Evolutionary conservation across 1,139 yeast species (phyloP).

Genomic region (Magnusiomyces tetraspermus): DNA sequence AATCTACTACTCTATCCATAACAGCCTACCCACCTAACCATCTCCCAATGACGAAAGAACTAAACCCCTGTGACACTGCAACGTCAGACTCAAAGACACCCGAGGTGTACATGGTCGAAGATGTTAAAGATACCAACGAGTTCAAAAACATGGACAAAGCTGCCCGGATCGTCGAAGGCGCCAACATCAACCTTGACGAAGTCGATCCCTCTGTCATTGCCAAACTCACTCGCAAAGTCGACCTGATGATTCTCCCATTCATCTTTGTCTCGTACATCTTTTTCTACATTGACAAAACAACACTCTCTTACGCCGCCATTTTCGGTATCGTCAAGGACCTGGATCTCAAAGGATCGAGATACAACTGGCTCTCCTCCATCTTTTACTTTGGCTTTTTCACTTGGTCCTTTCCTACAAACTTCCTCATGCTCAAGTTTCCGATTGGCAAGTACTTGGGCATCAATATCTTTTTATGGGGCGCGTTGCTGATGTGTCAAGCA

Average conservation of each 20-base stretch:
- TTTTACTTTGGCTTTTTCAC: slow-evolving; percentile 47
- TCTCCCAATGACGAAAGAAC: neutral
- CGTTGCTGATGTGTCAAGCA: slow-evolving; percentile 39
- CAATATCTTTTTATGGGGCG: slow-evolving; percentile 44
- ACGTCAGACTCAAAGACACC: neutral
- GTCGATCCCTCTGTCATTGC: slow-evolving; percentile 16
- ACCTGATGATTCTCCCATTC: slow-evolving; percentile 44
- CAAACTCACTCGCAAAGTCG: slow-evolving; percentile 39
- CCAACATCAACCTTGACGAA: slow-evolving; percentile 9
- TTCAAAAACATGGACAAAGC: slow-evolving; percentile 4
- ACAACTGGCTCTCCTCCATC: slow-evolving; percentile 51
- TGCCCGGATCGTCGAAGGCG: slow-evolving; percentile 6
- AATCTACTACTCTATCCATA: too few species aligned
- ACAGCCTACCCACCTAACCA: too few species aligned
- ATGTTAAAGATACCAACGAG: neutral
- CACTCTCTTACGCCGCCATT: slow-evolving; percentile 52
- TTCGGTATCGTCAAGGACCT: slow-evolving; percentile 43
- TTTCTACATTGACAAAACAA: slow-evolving; percentile 56
- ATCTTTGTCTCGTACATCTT: slow-evolving; percentile 46
- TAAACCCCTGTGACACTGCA: neutral
- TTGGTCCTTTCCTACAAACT: slow-evolving; percentile 47
- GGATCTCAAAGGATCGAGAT: slow-evolving; percentile 34
- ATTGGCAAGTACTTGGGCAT: slow-evolving; percentile 43
- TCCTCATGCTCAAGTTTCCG: slow-evolving; percentile 44
- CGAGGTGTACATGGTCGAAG: slow-evolving; percentile 4